These are phyloP conservation scores for Capillidium heterosporum DNA, from an alignment of 371 early-diverging fungal genomes.

Conservation along the genomic window DNA sequence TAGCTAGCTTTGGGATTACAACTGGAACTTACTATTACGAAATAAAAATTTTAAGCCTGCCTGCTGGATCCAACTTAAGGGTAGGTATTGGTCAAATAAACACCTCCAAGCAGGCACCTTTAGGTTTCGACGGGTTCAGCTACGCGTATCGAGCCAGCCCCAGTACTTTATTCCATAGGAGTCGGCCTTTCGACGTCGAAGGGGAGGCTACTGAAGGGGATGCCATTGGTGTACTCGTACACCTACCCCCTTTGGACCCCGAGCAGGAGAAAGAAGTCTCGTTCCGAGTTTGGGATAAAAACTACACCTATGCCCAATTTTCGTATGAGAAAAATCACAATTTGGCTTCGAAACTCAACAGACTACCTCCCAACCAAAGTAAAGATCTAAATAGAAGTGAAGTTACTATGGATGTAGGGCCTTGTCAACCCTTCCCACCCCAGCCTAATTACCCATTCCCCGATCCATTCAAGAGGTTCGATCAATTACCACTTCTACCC, in stretches of 20 bases:
- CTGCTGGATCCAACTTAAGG: not conserved
- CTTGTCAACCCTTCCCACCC: not conserved
- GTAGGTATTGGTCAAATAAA: not conserved
- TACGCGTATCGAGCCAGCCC: conserved; percentile 2
- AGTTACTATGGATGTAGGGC: not conserved
- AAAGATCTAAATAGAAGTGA: not conserved
- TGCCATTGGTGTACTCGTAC: conserved; percentile 1
- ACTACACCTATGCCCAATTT: not conserved
- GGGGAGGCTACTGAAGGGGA: not conserved
- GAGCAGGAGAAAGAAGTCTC: not conserved
- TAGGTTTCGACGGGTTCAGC: conserved; percentile 5
- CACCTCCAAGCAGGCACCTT: not conserved
- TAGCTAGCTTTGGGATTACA: not conserved
- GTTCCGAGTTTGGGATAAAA: not conserved
- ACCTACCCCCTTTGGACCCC: not conserved
- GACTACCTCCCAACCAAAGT: not conserved
- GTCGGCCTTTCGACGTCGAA: not conserved
- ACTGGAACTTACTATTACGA: conserved; percentile 2
- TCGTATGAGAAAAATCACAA: not conserved
- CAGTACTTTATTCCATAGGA: conserved; percentile 1
- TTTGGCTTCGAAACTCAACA: not conserved
- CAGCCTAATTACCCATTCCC: not conserved
- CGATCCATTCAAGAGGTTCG: conserved; percentile 1
- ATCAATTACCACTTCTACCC: not conserved
- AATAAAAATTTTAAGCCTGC: not conserved